phyloP scores from a whole-genome alignment of 495 filamentous ascomycete genomes.

The Penicillium daleae region DNA sequence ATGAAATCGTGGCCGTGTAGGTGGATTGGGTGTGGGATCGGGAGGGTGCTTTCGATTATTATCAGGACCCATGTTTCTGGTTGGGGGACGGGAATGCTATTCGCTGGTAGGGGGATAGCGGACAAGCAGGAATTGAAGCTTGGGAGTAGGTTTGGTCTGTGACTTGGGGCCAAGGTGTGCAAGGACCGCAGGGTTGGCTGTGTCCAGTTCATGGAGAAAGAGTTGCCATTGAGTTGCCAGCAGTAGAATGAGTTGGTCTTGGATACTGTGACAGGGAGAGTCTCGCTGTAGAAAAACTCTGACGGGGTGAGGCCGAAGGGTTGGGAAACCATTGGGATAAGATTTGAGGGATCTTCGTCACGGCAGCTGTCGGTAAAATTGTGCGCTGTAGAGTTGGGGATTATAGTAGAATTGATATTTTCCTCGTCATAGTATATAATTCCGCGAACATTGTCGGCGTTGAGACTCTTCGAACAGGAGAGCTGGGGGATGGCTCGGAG shows the following conservation, averaged over 20 bases:
- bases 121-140: neutral
- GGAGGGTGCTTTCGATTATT: slow-evolving; percentile 35
- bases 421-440: slow-evolving; percentile 57
- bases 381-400: slow-evolving; percentile 8
- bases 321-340: slow-evolving; percentile 9
- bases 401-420: slow-evolving; percentile 31
- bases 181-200: slow-evolving; percentile 12
- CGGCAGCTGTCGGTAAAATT: slow-evolving; percentile 2
- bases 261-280: slow-evolving; percentile 8
- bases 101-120: no score
- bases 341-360: slow-evolving; percentile 9
- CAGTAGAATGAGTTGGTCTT: slow-evolving; percentile 10
- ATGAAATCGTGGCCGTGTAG: slow-evolving; percentile 29
- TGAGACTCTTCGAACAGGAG: slow-evolving; percentile 46
- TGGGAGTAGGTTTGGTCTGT: neutral
- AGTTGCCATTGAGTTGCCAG: slow-evolving; percentile 21
- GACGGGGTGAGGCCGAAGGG: neutral
- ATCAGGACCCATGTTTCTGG: slow-evolving; percentile 63
- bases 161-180: neutral
- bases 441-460: slow-evolving; percentile 52
- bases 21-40: slow-evolving; percentile 24
- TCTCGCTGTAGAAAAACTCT: slow-evolving; percentile 12
- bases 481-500: slow-evolving; percentile 58
- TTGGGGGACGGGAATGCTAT: slow-evolving; percentile 33
- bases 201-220: slow-evolving; percentile 18